Conservation (phyloP, 805 yeast species). For the Jamesozyma lodderae region DNA sequence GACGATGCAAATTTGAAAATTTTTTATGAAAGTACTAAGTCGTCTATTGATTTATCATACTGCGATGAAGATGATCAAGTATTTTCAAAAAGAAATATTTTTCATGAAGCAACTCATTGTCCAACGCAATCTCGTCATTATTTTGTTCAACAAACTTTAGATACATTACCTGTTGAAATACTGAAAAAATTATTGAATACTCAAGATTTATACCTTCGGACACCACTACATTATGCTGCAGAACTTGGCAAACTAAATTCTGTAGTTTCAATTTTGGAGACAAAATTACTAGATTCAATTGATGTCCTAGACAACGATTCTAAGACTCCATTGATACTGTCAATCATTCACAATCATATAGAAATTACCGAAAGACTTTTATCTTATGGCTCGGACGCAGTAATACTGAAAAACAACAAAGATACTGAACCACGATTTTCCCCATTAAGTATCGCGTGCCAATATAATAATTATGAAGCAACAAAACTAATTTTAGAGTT, state of each 20-base stretch:
- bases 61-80: slow-evolving; percentile 47
- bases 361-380: slow-evolving; percentile 41
- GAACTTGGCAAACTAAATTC: slow-evolving; percentile 43
- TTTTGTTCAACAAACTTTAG: slow-evolving; percentile 21
- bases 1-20: slow-evolving; percentile 43
- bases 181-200: slow-evolving; percentile 27
- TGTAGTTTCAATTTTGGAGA: slow-evolving; percentile 31
- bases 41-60: slow-evolving; percentile 48
- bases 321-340: slow-evolving; percentile 71
- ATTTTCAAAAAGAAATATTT: slow-evolving; percentile 57
- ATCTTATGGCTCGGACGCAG: slow-evolving; percentile 35
- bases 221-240: slow-evolving; percentile 83
- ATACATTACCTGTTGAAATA: slow-evolving; percentile 13
- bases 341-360: slow-evolving; percentile 61
- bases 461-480: slow-evolving; percentile 65
- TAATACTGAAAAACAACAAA: slow-evolving; percentile 14
- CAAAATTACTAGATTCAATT: slow-evolving; percentile 25
- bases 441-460: slow-evolving; percentile 82
- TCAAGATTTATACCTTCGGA: slow-evolving; percentile 63
- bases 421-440: slow-evolving; percentile 49
- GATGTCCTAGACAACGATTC: slow-evolving; percentile 58
- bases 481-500: slow-evolving; percentile 50
- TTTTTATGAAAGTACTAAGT: slow-evolving; percentile 32
- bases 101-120: slow-evolving; percentile 56
- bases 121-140: slow-evolving; percentile 30